Conservation (phyloP, 345 rosid genomes). For the Cochlearia excelsa region DNA sequence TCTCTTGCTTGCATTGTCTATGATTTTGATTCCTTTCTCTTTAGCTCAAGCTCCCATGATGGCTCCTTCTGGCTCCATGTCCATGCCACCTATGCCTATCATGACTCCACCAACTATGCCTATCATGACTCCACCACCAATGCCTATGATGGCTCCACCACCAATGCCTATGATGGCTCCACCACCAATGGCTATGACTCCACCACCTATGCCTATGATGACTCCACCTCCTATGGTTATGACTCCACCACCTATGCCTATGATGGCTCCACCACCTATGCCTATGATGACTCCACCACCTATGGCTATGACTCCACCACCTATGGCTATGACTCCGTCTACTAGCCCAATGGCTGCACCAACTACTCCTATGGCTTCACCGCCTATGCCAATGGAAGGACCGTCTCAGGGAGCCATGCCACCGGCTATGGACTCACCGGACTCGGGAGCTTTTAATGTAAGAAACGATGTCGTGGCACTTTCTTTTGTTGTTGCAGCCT, state of each 20-base stretch:
- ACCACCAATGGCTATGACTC: conserved; percentile 27
- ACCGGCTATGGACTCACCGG: conserved; percentile 26
- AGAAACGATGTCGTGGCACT: conserved; percentile 21
- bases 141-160: conserved; percentile 37
- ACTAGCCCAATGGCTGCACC: neutral
- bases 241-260: conserved; percentile 14
- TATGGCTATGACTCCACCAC: neutral
- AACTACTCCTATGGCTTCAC: conserved; percentile 13
- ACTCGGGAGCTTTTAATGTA: conserved; percentile 27
- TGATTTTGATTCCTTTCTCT: conserved; percentile 24
- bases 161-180: conserved; percentile 31
- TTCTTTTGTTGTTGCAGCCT: conserved; percentile 22
- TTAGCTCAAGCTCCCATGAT: conserved; percentile 37
- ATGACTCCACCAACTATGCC: conserved; percentile 17
- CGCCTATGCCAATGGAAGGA: conserved; percentile 32
- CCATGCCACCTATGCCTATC: conserved; percentile 34
- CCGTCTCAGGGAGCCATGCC: conserved; percentile 31
- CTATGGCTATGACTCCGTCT: neutral
- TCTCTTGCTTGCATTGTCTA: conserved; percentile 29
- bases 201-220: conserved; percentile 22
- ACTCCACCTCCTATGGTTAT: conserved; percentile 17
- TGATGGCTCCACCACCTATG: neutral
- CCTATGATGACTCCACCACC: neutral
- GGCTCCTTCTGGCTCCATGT: conserved; percentile 39
- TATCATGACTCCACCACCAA: conserved; percentile 34